Evolutionary conservation across 169 alveolate species (phyloP), one percentile per base, ranked within the genome.

Genomic region (Plasmodium gaboni): DNA sequence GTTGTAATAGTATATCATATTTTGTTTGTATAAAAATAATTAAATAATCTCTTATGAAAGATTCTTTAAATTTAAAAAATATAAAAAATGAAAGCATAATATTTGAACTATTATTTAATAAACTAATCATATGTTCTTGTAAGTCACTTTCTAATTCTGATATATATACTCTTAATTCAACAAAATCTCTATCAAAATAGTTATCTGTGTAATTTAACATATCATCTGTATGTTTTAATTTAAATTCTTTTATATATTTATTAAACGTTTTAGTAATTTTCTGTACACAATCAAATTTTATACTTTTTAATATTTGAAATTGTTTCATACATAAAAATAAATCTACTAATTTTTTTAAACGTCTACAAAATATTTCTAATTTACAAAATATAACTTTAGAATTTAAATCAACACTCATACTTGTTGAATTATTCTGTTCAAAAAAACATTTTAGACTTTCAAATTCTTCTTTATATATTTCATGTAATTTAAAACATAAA

Each of bases 161-260:
- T 55, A 98, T 97, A 59, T 97, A 97, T 22, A 97, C 98, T 73
- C 98, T 96, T 94, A 98, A 97, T 93, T 98, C 99, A 48, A 98
- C 99, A 92, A 96, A 98, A 89, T 98, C 99, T 90, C 99, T 96
- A 93, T 98, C 99, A 88, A 98, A 98, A 60, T 97, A 96, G 74
- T 97, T 98, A 92, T 96, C 95, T 73, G 93, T 95, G 92, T 96
- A 97, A 88, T 98, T 98, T 69, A 98, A 92, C 70, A 98, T 96
- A 92, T 97, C 98, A 70, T 97, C 98, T 48, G 65, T 88, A 63
- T 73, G 89, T 64, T 76, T 83, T 38, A 86, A 46, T 78, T 68
- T 92, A 80, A 71, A 69, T 17, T 73, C 90, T 44, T 96, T 97
- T 83, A 96, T 96, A 71, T 94, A 93, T 57, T 92, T 95, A 87